phyloP scores from a whole-genome alignment of 2,329 filamentous ascomycete genomes.

The Claviceps africana region DNA sequence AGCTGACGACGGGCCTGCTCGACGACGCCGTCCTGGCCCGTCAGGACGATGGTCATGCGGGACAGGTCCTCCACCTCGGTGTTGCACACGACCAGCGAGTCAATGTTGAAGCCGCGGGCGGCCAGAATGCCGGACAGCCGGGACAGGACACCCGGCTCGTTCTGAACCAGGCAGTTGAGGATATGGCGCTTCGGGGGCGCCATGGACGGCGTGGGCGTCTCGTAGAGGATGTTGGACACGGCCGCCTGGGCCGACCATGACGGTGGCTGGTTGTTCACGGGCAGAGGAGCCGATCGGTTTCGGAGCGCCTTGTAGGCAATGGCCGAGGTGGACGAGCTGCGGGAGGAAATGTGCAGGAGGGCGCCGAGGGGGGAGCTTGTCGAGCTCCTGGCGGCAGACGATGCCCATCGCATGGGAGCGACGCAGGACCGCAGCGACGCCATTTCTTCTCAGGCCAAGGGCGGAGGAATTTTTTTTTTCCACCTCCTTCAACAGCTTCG shows the following conservation, averaged over 20 bases:
- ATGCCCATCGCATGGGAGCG: constrained; percentile 24
- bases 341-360: constrained; percentile 26
- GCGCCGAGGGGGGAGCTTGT: constrained; percentile 11
- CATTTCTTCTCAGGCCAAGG: constrained; percentile 17
- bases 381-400: constrained; percentile 15
- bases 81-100: constrained; percentile 93
- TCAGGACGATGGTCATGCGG: constrained; percentile 96
- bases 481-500: too few species aligned
- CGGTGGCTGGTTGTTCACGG: constrained; percentile 61
- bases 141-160: constrained; percentile 93
- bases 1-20: constrained; percentile 92
- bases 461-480: background rate
- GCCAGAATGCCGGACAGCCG: constrained; percentile 93
- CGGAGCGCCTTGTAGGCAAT: constrained; percentile 96
- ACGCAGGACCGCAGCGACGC: constrained; percentile 30
- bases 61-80: constrained; percentile 94
- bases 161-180: constrained; percentile 96
- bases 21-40: constrained; percentile 90
- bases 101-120: constrained; percentile 96
- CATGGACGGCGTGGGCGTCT: constrained; percentile 74
- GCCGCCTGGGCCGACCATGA: constrained; percentile 85
- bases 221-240: constrained; percentile 96
- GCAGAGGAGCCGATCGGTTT: constrained; percentile 71
- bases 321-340: constrained; percentile 71
- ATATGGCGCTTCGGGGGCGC: constrained; percentile 86